phyloP scores from a whole-genome alignment of 1,284 basidiomycete species.

The Wolfiporia cocos region DNA sequence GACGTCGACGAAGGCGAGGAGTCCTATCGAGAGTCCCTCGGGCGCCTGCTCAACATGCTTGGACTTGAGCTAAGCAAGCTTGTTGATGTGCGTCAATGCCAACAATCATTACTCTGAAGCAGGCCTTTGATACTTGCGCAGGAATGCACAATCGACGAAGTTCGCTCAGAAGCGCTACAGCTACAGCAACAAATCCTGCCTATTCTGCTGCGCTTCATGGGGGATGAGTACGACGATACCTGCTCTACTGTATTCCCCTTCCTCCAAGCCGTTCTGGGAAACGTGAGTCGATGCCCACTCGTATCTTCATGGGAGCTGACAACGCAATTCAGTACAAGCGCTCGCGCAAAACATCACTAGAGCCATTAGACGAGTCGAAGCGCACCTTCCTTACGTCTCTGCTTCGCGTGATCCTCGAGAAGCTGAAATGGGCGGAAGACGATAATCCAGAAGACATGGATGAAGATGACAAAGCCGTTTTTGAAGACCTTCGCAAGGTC shows the following conservation, averaged over 20 bases:
- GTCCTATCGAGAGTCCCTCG: conserved; percentile 86
- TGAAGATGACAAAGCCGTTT: conserved; percentile 84
- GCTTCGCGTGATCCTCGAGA: conserved; percentile 76
- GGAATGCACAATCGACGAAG: conserved; percentile 57
- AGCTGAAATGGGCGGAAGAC: conserved; percentile 90
- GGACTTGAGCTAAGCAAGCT: conserved; percentile 86
- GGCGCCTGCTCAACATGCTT: conserved; percentile 78
- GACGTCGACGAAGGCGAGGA: conserved; percentile 76
- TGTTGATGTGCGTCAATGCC: conserved; percentile 69
- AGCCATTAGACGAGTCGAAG: conserved; percentile 68
- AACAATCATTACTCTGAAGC: no score
- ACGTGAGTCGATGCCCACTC: conserved; percentile 42
- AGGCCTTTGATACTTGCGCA: no score
- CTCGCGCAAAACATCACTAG: conserved; percentile 58
- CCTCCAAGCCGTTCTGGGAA: conserved; percentile 67
- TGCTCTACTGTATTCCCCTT: conserved; percentile 82
- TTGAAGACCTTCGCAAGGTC: conserved; percentile 85
- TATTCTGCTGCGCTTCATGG: conserved; percentile 83
- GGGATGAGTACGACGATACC: conserved; percentile 85
- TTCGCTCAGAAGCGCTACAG: conserved; percentile 63
- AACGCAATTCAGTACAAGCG: conserved; percentile 64
- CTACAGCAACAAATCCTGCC: conserved; percentile 74
- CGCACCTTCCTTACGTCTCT: conserved; percentile 78
- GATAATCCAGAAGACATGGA: conserved; percentile 81
- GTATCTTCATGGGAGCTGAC: neutral